Evolutionary conservation across 305 asterid species (phyloP).

Genomic region (Striga hermonthica): DNA sequence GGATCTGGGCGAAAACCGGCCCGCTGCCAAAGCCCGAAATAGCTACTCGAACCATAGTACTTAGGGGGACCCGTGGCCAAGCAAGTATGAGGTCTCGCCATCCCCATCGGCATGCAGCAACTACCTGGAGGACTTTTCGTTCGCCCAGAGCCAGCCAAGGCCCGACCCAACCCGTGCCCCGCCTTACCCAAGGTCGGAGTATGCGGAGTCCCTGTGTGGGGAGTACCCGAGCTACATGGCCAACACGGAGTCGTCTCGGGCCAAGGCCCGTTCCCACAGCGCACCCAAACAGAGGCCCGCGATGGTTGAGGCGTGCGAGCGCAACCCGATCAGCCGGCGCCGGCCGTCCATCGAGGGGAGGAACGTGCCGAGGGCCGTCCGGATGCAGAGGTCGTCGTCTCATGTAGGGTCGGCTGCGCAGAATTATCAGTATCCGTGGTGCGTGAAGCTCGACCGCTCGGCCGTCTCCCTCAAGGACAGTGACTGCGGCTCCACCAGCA

Average conservation of each 20-base stretch:
- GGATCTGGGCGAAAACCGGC: slow-evolving; percentile 66
- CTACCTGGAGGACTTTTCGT: slow-evolving; percentile 63
- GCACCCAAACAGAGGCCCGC: slow-evolving; percentile 82
- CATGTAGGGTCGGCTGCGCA: slow-evolving; percentile 67
- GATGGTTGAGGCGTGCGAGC: slow-evolving; percentile 50
- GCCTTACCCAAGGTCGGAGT: slow-evolving; percentile 55
- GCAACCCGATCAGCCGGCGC: slow-evolving; percentile 53
- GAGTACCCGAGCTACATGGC: slow-evolving; percentile 90
- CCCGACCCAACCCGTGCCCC: slow-evolving; percentile 46
- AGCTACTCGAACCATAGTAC: slow-evolving; percentile 58
- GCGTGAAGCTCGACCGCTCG: slow-evolving; percentile 79
- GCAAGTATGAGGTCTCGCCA: slow-evolving; percentile 56
- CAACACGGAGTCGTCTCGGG: slow-evolving; percentile 79
- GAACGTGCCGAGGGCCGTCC: slow-evolving; percentile 78
- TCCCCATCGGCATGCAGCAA: slow-evolving; percentile 64
- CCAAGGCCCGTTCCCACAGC: slow-evolving; percentile 86
- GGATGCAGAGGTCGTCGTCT: slow-evolving; percentile 90
- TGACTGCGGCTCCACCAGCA: slow-evolving; percentile 81
- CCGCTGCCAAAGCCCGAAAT: slow-evolving; percentile 48
- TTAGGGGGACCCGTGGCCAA: slow-evolving; percentile 40
- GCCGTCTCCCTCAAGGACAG: slow-evolving; percentile 71
- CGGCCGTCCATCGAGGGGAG: slow-evolving; percentile 86
- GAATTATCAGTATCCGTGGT: slow-evolving; percentile 75
- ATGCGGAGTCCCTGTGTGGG: slow-evolving; percentile 55
- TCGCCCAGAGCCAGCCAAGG: slow-evolving; percentile 59